These are phyloP conservation scores for Thielaviopsis punctulata DNA, from an alignment of 2,329 filamentous ascomycete genomes.

Conservation along the genomic window DNA sequence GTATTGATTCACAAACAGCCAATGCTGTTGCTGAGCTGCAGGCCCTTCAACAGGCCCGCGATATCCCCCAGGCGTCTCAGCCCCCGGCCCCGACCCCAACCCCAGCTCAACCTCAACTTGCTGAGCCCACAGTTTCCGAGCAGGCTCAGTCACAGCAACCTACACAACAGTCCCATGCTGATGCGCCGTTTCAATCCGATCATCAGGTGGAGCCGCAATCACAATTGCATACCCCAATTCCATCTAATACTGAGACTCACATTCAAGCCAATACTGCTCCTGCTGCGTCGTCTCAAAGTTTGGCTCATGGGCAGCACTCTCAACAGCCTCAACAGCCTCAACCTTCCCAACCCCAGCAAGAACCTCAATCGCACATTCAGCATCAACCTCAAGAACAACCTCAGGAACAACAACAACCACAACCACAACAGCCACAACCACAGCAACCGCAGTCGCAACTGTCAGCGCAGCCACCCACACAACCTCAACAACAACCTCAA, in stretches of 20 bases:
- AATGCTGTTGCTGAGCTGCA: not conserved
- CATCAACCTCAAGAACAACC: not conserved
- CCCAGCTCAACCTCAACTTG: conserved; percentile 2
- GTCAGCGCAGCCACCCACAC: not conserved
- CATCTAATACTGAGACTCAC: conserved; percentile 4
- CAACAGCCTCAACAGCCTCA: not conserved
- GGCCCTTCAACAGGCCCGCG: conserved; percentile 14
- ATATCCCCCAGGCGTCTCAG: conserved; percentile 11
- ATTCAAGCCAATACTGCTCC: not conserved
- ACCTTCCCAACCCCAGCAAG: not conserved
- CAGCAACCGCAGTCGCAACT: conserved; percentile 2
- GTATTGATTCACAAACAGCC: not conserved
- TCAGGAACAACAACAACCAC: not conserved
- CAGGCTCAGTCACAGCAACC: not conserved
- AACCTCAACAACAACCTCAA: not conserved
- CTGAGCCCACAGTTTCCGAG: not conserved
- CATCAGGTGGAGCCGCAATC: not conserved
- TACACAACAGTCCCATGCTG: not conserved
- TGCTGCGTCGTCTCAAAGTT: not conserved
- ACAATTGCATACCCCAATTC: not conserved
- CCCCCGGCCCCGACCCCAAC: too few relatives aligned
- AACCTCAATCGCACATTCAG: not conserved
- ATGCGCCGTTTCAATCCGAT: not conserved
- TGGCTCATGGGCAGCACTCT: conserved; percentile 1
- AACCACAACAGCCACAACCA: not conserved